Percentiles rank a stretch among this genome's conserved stretches.
Conservation (phyloP, 495 filamentous ascomycete genomes). For the Amorphotheca resinae region DNA sequence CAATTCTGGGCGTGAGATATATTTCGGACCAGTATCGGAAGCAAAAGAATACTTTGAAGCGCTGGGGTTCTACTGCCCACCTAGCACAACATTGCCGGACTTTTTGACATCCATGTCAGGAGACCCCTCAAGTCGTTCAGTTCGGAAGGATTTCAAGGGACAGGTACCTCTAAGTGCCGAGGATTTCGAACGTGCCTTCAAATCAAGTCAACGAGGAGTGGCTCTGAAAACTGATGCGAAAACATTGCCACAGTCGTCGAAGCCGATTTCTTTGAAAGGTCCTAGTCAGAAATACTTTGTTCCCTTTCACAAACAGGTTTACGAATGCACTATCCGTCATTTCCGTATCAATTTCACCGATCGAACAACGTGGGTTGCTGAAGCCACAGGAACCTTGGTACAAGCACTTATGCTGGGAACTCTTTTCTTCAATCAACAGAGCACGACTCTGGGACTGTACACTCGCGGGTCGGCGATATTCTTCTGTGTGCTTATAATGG, state of each 20-base stretch:
- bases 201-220: slow-evolving; percentile 60
- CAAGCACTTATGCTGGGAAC: slow-evolving; percentile 71
- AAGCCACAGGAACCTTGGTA: slow-evolving; percentile 62
- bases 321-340: slow-evolving; percentile 72
- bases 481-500: slow-evolving; percentile 70
- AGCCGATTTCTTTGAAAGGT: slow-evolving; percentile 57
- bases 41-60: slow-evolving; percentile 70
- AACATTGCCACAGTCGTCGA: slow-evolving; percentile 57
- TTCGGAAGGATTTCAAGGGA: slow-evolving; percentile 44
- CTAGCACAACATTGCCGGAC: slow-evolving; percentile 76
- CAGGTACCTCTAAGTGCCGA: slow-evolving; percentile 56
- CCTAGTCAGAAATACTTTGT: slow-evolving; percentile 66
- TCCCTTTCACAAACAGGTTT: slow-evolving; percentile 66
- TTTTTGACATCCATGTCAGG: slow-evolving; percentile 77
- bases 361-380: slow-evolving; percentile 59
- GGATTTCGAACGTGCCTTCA: slow-evolving; percentile 39
- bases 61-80: slow-evolving; percentile 66
- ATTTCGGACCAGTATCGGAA: slow-evolving; percentile 59
- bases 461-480: slow-evolving; percentile 47
- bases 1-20: slow-evolving; percentile 65
- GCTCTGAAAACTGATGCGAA: slow-evolving; percentile 41
- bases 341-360: slow-evolving; percentile 80
- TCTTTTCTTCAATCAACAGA: slow-evolving; percentile 55
- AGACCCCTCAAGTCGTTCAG: slow-evolving; percentile 50
- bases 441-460: slow-evolving; percentile 50